Base-by-base conservation (phyloP, 768 basidiomycete species). In the Hericium coralloides region DNA sequence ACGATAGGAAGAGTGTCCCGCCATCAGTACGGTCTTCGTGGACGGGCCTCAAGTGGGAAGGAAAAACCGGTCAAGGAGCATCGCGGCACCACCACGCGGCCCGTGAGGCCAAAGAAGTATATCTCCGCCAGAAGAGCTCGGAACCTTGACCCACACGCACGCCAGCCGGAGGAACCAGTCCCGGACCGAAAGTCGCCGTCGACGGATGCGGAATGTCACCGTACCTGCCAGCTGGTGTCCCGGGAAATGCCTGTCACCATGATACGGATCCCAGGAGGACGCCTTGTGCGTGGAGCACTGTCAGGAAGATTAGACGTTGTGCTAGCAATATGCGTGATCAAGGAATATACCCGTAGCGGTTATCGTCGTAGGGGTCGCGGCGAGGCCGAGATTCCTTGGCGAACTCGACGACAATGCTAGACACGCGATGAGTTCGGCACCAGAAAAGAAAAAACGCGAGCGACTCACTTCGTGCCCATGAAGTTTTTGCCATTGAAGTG, bases 221-320 rank as follows among this genome's bases (percentile, higher is more conserved):
- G 75, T 84, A 98, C 95, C 93, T 98, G 95, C 95, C 95, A 98
- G 72, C 94, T 97, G 49, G 93, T 95, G 69, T 95, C 91, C 68
- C 89, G 85, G 63, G 93, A 91, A 62, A 98, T 82, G 55, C 92
- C 92, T 39, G 87, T 82, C 58, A 99, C 92, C 59, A 88, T 78
- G 56, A 98, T 76, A 63, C 93, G 86, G 58, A 87, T 81, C 9
- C 91, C 91, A 58, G 87, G 84, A 57, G 90, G 89, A 56, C 90
- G 77, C 49, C 88, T 83, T 39, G 87, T 75, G 45, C 90, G 84
- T 41, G 83, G 75, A 47, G 74, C 75, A 66, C 49, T 60, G 36
- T n/a, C 3, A 22, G 18, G 15, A 38, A 1, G 6, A 49, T 60
- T 23, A 62, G 61, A 5, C 12, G n/a, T 12, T n/a, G 6, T 39